Evolutionary conservation across 345 rosid genomes (phyloP).

Genomic region (Kernera saxatilis): DNA sequence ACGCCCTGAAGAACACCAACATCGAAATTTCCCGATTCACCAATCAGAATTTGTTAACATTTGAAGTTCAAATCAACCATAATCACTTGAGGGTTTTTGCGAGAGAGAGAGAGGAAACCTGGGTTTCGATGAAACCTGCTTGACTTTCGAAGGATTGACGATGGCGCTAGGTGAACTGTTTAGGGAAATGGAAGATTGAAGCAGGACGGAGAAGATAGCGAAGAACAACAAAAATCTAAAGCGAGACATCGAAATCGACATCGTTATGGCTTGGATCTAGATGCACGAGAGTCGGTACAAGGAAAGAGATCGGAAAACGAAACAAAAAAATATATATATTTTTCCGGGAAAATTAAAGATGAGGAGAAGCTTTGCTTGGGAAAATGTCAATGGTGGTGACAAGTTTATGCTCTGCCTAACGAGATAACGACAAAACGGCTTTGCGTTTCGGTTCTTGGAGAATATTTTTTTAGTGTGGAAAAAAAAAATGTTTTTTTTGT

Average conservation of each 20-base stretch:
- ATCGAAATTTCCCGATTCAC: background rate
- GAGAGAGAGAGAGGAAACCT: slow-evolving; percentile 36
- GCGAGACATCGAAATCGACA: slow-evolving; percentile 14
- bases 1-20: slow-evolving; percentile 51
- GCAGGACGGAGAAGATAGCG: slow-evolving; percentile 36
- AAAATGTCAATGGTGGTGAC: slow-evolving; percentile 9
- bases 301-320: background rate
- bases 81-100: background rate
- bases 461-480: too few species aligned
- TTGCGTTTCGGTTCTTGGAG: background rate
- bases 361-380: background rate
- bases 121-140: slow-evolving; percentile 79
- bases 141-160: slow-evolving; percentile 73
- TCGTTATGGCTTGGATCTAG: slow-evolving; percentile 17
- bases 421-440: slow-evolving; percentile 17
- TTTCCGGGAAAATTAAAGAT: slow-evolving; percentile 3
- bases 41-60: background rate
- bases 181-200: slow-evolving; percentile 33
- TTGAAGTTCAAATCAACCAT: background rate
- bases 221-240: slow-evolving; percentile 26
- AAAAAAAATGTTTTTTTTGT: too few species aligned
- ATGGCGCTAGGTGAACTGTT: slow-evolving; percentile 49
- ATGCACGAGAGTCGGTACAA: background rate
- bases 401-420: slow-evolving; percentile 15
- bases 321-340: background rate